Conservation (phyloP, 768 basidiomycete genomes). For the Pisolithus albus region DNA sequence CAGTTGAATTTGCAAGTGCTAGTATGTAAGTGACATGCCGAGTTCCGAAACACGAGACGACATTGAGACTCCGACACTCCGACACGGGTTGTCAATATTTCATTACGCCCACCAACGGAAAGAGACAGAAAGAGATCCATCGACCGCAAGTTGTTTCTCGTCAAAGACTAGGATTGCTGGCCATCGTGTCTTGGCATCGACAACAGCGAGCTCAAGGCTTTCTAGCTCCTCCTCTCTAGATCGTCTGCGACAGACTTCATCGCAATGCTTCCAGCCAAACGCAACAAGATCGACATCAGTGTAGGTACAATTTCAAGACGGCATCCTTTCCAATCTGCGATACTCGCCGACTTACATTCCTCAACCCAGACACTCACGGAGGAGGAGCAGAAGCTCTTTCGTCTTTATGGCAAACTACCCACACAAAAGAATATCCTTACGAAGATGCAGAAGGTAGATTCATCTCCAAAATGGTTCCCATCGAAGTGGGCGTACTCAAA, state of each 20-base stretch:
- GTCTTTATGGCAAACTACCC: constrained; percentile 91
- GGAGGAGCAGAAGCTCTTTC: constrained; percentile 92
- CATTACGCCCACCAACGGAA: constrained; percentile 13
- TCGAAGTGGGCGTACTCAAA: constrained; percentile 5
- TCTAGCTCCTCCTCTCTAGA: constrained; percentile 21
- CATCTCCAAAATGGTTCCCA: neutral
- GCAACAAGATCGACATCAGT: constrained; percentile 93
- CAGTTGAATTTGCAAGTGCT: neutral
- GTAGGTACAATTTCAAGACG: constrained; percentile 40
- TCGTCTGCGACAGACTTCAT: constrained; percentile 9
- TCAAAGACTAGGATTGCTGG: neutral
- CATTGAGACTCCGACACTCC: constrained; percentile 24
- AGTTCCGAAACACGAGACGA: constrained; percentile 3
- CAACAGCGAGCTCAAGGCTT: constrained; percentile 8
- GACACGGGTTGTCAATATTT: constrained; percentile 9
- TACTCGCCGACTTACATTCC: constrained; percentile 14
- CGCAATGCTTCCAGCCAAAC: constrained; percentile 66
- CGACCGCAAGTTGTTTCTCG: no score
- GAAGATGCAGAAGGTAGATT: constrained; percentile 89
- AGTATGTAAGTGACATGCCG: constrained; percentile 5
- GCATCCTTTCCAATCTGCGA: constrained; percentile 1
- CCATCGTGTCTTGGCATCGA: neutral
- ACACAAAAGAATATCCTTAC: constrained; percentile 87
- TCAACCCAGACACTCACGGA: constrained; percentile 62
- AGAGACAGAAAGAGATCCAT: constrained; percentile 8